A percentile compares a stretch with the other conserved stretches of the same genome.
Evolutionary conservation across 1,284 basidiomycete species (phyloP).

Genomic region (Butyriboletus regius): DNA sequence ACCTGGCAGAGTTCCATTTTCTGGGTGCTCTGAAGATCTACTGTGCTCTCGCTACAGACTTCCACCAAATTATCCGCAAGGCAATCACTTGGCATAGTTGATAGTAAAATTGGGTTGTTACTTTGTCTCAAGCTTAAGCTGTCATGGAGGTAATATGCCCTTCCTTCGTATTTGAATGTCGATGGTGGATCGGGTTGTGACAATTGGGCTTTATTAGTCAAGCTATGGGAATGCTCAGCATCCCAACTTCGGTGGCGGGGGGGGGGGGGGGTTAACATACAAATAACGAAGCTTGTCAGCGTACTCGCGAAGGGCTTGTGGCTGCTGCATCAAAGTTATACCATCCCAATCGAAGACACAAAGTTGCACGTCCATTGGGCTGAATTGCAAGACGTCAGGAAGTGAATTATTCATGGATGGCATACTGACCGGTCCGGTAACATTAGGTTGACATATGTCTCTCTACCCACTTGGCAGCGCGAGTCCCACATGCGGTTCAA

Average conservation of each 20-base stretch:
- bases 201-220: slow-evolving; percentile 23
- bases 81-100: neutral
- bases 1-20: slow-evolving; percentile 53
- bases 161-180: slow-evolving; percentile 36
- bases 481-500: neutral
- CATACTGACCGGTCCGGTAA: slow-evolving; percentile 51
- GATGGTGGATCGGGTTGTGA: slow-evolving; percentile 50
- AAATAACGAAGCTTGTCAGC: slow-evolving; percentile 36
- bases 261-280: slow-evolving; percentile 34
- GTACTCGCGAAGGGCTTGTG: slow-evolving; percentile 42
- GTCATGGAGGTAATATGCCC: slow-evolving; percentile 46
- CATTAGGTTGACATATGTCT: slow-evolving; percentile 42
- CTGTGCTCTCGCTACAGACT: slow-evolving; percentile 38
- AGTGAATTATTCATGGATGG: slow-evolving; percentile 1
- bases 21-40: slow-evolving; percentile 53
- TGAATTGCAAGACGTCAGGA: slow-evolving; percentile 22
- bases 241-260: neutral
- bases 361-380: slow-evolving; percentile 48
- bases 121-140: slow-evolving; percentile 48
- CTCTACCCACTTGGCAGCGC: slow-evolving; percentile 20
- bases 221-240: slow-evolving; percentile 20
- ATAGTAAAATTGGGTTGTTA: slow-evolving; percentile 25
- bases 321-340: slow-evolving; percentile 33
- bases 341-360: slow-evolving; percentile 34
- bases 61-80: slow-evolving; percentile 11